A percentile compares a stretch with the other conserved stretches of the same genome.
Evolutionary conservation across 257 asterid genomes (phyloP).

Genomic region (Solanum virginianum): DNA sequence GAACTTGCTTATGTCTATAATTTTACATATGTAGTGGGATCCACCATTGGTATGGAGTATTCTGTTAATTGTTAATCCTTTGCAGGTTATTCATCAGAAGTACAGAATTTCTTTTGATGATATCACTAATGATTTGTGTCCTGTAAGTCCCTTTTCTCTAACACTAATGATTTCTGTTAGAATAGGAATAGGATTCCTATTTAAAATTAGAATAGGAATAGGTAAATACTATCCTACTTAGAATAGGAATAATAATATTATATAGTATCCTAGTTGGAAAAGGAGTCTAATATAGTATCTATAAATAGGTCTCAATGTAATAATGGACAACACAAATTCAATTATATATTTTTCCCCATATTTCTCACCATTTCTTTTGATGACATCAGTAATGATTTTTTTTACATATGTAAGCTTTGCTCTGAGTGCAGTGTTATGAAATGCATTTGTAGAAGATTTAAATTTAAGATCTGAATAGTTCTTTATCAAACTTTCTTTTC

Average conservation of each 20-base stretch:
- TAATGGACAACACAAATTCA: too few species aligned
- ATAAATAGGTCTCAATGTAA: too few species aligned
- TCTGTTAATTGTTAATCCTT: background rate
- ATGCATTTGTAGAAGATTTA: background rate
- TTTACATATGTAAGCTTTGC: background rate
- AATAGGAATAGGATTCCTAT: too few species aligned
- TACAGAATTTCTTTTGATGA: constrained; percentile 90
- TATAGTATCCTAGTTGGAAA: too few species aligned
- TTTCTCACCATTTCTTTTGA: too few species aligned
- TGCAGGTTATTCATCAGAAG: constrained; percentile 95
- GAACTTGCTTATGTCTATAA: background rate
- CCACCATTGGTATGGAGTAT: background rate
- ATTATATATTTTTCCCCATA: too few species aligned
- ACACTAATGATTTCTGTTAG: too few species aligned
- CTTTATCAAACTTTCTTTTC: background rate
- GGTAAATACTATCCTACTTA: too few species aligned
- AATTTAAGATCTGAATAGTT: background rate
- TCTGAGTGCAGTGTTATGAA: background rate
- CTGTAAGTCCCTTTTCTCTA: constrained; percentile 43
- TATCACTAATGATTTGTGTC: constrained; percentile 87
- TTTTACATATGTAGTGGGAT: background rate
- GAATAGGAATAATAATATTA: too few species aligned
- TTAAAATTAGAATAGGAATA: too few species aligned
- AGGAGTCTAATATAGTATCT: too few species aligned
- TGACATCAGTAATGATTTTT: too few species aligned